phyloP scores from a whole-genome alignment of 768 basidiomycete genomes.

The Leccinellum rugosiceps region DNA sequence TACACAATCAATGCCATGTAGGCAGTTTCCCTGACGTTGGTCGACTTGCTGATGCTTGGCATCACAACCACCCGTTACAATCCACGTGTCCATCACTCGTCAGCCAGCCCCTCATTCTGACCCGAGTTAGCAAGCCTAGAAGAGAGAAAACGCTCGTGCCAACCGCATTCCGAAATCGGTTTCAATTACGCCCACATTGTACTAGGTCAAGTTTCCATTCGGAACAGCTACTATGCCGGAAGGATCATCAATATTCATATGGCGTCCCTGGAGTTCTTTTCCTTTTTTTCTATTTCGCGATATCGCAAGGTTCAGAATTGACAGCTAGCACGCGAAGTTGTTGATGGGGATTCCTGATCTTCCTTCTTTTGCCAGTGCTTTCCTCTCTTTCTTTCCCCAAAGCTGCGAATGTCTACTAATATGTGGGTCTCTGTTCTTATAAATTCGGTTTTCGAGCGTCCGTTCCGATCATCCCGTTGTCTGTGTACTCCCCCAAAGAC shows the following conservation, averaged over 20 bases:
- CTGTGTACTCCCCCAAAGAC: not conserved
- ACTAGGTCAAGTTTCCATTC: not conserved
- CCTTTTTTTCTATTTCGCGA: not conserved
- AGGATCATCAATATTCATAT: constrained; percentile 11
- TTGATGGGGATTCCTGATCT: not conserved
- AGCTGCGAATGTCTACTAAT: not conserved
- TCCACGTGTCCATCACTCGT: constrained; percentile 9
- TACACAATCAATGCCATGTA: not conserved
- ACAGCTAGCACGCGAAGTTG: not conserved
- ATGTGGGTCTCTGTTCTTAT: not conserved
- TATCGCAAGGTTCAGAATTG: not conserved
- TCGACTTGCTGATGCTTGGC: not conserved
- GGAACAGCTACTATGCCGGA: constrained; percentile 13
- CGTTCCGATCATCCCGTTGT: not conserved
- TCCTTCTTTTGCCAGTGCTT: not conserved
- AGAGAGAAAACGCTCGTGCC: not conserved
- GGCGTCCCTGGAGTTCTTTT: not conserved
- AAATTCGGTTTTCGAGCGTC: not conserved
- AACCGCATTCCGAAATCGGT: constrained; percentile 2
- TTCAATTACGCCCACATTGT: constrained; percentile 11
- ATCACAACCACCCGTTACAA: not conserved
- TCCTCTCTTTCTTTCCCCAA: not conserved
- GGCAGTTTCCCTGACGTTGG: not conserved
- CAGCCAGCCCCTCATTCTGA: not conserved
- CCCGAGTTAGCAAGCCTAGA: not conserved